Conservation (phyloP, 2,329 filamentous ascomycete species). For the Chaetothyriales sp. region DNA sequence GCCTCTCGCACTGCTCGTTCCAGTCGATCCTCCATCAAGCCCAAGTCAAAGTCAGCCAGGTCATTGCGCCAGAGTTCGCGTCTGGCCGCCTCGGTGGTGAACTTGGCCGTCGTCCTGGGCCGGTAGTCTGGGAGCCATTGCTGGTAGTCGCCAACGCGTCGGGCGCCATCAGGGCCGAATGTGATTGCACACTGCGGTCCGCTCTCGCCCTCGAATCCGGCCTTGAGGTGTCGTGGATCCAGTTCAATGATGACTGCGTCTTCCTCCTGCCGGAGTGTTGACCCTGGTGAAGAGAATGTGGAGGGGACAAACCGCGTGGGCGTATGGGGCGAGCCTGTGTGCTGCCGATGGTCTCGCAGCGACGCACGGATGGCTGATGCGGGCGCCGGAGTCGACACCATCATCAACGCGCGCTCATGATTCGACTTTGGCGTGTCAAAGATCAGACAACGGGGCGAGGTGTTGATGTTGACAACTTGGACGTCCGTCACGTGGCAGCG, state of each 20-base stretch:
- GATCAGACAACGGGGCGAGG: neutral
- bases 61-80: slow-evolving; percentile 68
- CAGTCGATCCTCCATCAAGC: slow-evolving; percentile 69
- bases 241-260: slow-evolving; percentile 73
- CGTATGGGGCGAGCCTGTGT: slow-evolving; percentile 39
- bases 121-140: slow-evolving; percentile 47
- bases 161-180: slow-evolving; percentile 61
- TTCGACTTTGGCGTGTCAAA: neutral
- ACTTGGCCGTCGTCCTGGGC: slow-evolving; percentile 29
- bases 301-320: slow-evolving; percentile 42
- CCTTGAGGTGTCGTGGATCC: slow-evolving; percentile 60
- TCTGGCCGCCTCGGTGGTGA: slow-evolving; percentile 30
- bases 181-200: slow-evolving; percentile 54
- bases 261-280: slow-evolving; percentile 55
- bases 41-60: slow-evolving; percentile 56
- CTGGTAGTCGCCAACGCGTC: slow-evolving; percentile 68
- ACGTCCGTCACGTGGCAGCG: neutral
- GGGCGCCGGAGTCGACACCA: slow-evolving; percentile 7
- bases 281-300: slow-evolving; percentile 42
- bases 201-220: slow-evolving; percentile 75
- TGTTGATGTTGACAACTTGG: neutral
- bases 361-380: slow-evolving; percentile 14
- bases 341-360: slow-evolving; percentile 11
- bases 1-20: slow-evolving; percentile 68
- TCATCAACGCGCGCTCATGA: neutral